A percentile compares a stretch with the other conserved stretches of the same genome.
Evolutionary conservation across 306 rosid genomes (phyloP).

Genomic region (Lablab purpureus): DNA sequence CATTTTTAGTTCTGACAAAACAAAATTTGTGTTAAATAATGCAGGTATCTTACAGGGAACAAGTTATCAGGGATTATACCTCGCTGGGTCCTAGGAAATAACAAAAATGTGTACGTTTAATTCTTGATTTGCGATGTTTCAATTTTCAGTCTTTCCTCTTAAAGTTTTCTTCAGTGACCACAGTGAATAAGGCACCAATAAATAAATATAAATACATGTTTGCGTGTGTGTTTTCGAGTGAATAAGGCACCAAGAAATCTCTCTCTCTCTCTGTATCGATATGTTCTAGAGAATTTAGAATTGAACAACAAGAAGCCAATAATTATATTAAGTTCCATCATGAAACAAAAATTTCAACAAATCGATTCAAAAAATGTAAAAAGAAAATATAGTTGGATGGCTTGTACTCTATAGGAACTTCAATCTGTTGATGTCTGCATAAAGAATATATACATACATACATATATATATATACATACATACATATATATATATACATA

Average conservation of each 20-base stretch:
- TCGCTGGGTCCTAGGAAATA: slow-evolving; percentile 63
- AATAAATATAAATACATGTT: neutral
- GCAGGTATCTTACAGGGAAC: slow-evolving; percentile 83
- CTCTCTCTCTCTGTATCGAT: neutral
- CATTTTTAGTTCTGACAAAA: slow-evolving; percentile 16
- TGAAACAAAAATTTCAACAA: neutral
- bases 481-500: no score
- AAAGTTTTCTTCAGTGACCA: slow-evolving; percentile 13
- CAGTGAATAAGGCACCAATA: neutral
- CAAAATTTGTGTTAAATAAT: slow-evolving; percentile 32
- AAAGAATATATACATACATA: no score
- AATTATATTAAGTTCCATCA: neutral
- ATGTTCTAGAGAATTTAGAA: slow-evolving; percentile 21
- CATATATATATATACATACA: no score
- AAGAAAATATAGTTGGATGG: neutral
- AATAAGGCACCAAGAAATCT: no score
- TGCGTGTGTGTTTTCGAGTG: no score
- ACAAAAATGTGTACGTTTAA: slow-evolving; percentile 62
- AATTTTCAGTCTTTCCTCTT: slow-evolving; percentile 27
- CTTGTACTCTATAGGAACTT: slow-evolving; percentile 16
- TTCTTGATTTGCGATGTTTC: slow-evolving; percentile 16
- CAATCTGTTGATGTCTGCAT: neutral
- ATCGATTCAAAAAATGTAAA: neutral
- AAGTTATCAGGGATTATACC: slow-evolving; percentile 79
- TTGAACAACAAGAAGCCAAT: neutral